Percentiles rank a stretch among this genome's conserved stretches.
Evolutionary conservation across 805 yeast genomes (phyloP).

Genomic region (Nakazawaea wyomingensis): DNA sequence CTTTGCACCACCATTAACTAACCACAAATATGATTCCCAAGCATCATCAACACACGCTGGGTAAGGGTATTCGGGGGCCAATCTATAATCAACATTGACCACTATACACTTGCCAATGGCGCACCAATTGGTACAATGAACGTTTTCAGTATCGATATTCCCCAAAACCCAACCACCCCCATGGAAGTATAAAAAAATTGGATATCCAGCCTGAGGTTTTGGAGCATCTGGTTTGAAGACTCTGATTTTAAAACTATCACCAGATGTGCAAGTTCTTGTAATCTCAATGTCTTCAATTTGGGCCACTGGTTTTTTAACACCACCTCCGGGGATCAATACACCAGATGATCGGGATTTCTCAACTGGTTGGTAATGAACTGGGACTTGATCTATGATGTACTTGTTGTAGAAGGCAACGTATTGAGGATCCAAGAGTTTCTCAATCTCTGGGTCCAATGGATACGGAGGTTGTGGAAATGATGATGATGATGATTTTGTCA

Average conservation of each 20-base stretch:
- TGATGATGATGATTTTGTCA: neutral
- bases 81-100: slow-evolving; percentile 42
- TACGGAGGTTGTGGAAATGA: slow-evolving; percentile 10
- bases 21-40: slow-evolving; percentile 31
- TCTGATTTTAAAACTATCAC: slow-evolving; percentile 23
- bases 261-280: slow-evolving; percentile 27
- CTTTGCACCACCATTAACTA: slow-evolving; percentile 20
- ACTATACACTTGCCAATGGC: slow-evolving; percentile 32
- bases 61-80: slow-evolving; percentile 45
- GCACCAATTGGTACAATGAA: slow-evolving; percentile 36
- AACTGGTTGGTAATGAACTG: slow-evolving; percentile 18
- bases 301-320: slow-evolving; percentile 25
- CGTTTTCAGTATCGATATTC: slow-evolving; percentile 34
- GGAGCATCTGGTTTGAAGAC: slow-evolving; percentile 34
- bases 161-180: slow-evolving; percentile 45
- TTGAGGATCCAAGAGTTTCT: slow-evolving; percentile 29
- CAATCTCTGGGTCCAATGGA: slow-evolving; percentile 14
- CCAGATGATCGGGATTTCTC: slow-evolving; percentile 10
- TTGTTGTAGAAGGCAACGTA: slow-evolving; percentile 32
- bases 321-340: slow-evolving; percentile 30
- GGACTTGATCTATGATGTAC: slow-evolving; percentile 18
- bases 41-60: slow-evolving; percentile 45
- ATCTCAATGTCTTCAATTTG: slow-evolving; percentile 27
- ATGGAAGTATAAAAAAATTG: slow-evolving; percentile 34
- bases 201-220: slow-evolving; percentile 32